Evolutionary conservation across 441 rosid species (phyloP).

Genomic region (Croton setiger): DNA sequence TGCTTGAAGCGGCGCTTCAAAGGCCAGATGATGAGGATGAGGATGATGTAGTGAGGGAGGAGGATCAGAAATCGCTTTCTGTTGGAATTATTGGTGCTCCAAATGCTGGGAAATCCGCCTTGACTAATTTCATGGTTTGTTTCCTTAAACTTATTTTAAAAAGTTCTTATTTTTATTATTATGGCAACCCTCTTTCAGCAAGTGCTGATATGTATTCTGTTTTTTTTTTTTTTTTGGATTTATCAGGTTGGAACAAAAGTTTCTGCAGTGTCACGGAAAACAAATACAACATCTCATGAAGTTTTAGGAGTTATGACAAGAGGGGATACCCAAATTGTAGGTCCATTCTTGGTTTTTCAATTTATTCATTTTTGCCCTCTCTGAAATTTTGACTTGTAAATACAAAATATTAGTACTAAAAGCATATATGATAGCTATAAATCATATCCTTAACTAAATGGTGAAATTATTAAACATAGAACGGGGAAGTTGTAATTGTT

Average conservation of each 20-base stretch:
- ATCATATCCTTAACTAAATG: too few relatives aligned
- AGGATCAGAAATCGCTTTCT: constrained; percentile 85
- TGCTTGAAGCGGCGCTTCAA: constrained; percentile 72
- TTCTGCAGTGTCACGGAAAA: constrained; percentile 92
- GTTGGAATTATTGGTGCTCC: constrained; percentile 98
- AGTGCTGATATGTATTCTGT: constrained; percentile 8
- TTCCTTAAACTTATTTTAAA: background rate
- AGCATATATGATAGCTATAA: too few relatives aligned
- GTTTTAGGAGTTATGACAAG: constrained; percentile 84
- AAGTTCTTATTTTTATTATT: background rate
- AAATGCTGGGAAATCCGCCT: constrained; percentile 87
- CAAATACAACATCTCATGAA: constrained; percentile 95
- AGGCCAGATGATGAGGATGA: constrained; percentile 63
- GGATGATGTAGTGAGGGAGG: constrained; percentile 72
- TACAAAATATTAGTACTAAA: too few relatives aligned
- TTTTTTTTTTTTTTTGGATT: constrained; percentile 3
- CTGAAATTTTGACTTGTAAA: constrained; percentile 1
- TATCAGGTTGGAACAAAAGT: constrained; percentile 85
- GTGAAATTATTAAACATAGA: too few relatives aligned
- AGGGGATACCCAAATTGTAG: constrained; percentile 79
- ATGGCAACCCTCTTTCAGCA: too few relatives aligned
- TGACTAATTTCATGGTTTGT: constrained; percentile 78
- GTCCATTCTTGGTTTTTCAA: constrained; percentile 24
- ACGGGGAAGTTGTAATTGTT: too few relatives aligned
- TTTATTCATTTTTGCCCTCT: background rate